phyloP scores from a whole-genome alignment of 331 rosid genomes.

The Phaseolus coccineus region DNA sequence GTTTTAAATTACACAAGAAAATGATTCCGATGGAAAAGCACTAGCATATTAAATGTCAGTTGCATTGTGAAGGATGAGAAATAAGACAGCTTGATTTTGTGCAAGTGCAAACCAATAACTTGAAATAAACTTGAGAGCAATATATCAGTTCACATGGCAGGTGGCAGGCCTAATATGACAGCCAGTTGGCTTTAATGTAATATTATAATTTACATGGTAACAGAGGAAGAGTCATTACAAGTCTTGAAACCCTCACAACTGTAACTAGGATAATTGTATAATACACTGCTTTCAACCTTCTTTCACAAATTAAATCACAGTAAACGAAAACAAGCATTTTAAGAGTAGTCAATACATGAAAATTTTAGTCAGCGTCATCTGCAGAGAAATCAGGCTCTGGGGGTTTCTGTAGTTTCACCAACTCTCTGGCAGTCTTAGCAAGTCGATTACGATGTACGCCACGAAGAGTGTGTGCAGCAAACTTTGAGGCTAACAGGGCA shows the following conservation, averaged over 20 bases:
- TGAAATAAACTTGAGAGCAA: constrained; percentile 32
- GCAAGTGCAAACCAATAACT: constrained; percentile 9
- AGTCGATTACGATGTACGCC: constrained; percentile 87
- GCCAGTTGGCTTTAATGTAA: constrained; percentile 30
- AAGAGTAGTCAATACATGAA: constrained; percentile 42
- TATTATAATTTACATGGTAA: constrained; percentile 49
- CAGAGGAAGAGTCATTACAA: constrained; percentile 34
- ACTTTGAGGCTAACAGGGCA: constrained; percentile 83
- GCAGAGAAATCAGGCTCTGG: constrained; percentile 96
- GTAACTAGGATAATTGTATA: constrained; percentile 38
- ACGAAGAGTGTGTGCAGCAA: constrained; percentile 93
- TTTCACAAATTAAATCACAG: constrained; percentile 47
- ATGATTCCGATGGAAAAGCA: background rate
- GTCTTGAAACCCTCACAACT: constrained; percentile 28
- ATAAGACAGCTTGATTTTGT: constrained; percentile 32
- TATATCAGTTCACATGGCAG: constrained; percentile 25
- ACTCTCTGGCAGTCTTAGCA: constrained; percentile 86
- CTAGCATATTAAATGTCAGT: background rate
- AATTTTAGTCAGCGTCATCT: constrained; percentile 72
- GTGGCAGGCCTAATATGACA: constrained; percentile 38
- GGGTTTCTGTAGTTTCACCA: constrained; percentile 92
- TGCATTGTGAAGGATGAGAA: background rate
- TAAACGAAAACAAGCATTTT: constrained; percentile 43
- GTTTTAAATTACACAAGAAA: background rate
- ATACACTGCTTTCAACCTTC: constrained; percentile 52